Conservation (phyloP, 2,329 filamentous ascomycete species). For the Cryphonectria parasitica region DNA sequence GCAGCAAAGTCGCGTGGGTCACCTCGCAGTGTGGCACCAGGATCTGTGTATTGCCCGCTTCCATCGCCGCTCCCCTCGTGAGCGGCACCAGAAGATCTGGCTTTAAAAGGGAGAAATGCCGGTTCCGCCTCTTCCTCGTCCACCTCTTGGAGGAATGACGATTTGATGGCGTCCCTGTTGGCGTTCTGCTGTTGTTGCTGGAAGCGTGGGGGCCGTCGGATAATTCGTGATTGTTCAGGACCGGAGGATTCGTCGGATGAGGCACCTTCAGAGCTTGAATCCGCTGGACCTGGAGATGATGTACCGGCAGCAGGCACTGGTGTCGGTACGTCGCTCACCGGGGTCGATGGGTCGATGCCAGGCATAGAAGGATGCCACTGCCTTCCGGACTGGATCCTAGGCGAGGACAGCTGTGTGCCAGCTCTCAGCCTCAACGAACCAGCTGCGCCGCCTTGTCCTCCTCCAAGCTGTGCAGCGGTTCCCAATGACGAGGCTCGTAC, state of each 20-base stretch:
- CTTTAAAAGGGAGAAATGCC: slow-evolving; percentile 56
- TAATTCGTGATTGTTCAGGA: slow-evolving; percentile 62
- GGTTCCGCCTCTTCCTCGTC: slow-evolving; percentile 60
- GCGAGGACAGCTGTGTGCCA: slow-evolving; percentile 32
- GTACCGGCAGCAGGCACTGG: slow-evolving; percentile 37
- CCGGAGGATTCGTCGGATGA: slow-evolving; percentile 42
- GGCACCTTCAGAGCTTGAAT: slow-evolving; percentile 36
- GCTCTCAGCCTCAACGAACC: slow-evolving; percentile 33
- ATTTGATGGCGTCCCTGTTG: slow-evolving; percentile 32
- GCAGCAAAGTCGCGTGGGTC: slow-evolving; percentile 42
- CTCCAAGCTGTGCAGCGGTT: slow-evolving; percentile 40
- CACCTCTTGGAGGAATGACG: slow-evolving; percentile 22
- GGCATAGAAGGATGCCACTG: slow-evolving; percentile 51
- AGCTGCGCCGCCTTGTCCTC: slow-evolving; percentile 20
- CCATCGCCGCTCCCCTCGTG: slow-evolving; percentile 35
- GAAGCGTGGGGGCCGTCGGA: slow-evolving; percentile 61
- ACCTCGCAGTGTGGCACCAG: slow-evolving; percentile 57
- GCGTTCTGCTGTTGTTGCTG: slow-evolving; percentile 35
- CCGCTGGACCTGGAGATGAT: slow-evolving; percentile 48
- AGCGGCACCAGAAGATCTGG: slow-evolving; percentile 31
- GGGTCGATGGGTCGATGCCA: slow-evolving; percentile 37
- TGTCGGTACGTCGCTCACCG: slow-evolving; percentile 31
- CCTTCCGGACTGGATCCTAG: slow-evolving; percentile 39
- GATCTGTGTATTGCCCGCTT: slow-evolving; percentile 41
- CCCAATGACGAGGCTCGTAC: slow-evolving; percentile 55